Percentiles rank a stretch among this genome's conserved stretches.
Evolutionary conservation across 176 grass and related monocot genomes (phyloP).

Genomic region (Carex myosuroides): DNA sequence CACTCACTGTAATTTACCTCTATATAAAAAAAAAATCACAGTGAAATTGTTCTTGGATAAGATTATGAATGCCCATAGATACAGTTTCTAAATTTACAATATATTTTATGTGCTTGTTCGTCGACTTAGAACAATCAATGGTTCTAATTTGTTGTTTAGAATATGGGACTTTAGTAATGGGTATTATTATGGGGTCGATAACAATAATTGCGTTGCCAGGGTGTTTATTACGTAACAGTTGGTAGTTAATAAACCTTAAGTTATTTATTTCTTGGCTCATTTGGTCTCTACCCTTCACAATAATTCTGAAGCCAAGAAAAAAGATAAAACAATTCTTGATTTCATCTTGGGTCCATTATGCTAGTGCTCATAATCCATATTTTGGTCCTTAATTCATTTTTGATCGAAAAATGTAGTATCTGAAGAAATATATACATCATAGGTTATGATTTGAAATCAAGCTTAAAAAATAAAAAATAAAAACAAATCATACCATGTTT

Average conservation of each 20-base stretch:
- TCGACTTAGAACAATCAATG: neutral
- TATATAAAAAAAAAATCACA: neutral
- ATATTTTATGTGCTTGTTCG: neutral
- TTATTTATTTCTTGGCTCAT: too few species aligned
- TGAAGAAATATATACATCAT: constrained; percentile 48
- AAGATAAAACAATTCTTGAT: neutral
- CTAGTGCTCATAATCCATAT: neutral
- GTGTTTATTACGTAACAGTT: too few species aligned
- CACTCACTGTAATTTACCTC: neutral
- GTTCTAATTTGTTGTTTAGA: neutral
- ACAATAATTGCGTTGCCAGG: too few species aligned
- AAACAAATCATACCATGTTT: too few species aligned
- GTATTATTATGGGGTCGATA: too few species aligned
- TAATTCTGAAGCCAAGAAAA: neutral
- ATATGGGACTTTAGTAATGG: neutral
- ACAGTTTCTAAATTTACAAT: neutral
- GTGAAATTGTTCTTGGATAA: neutral
- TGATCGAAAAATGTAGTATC: constrained; percentile 75
- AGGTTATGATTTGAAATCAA: constrained; percentile 11
- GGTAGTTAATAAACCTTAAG: too few species aligned
- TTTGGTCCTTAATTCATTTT: constrained; percentile 26
- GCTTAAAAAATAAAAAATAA: too few species aligned
- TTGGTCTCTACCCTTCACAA: neutral
- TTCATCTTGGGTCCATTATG: neutral
- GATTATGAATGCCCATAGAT: neutral